Evolutionary conservation across 257 asterid species (phyloP).

Genomic region (Prunella vulgaris): DNA sequence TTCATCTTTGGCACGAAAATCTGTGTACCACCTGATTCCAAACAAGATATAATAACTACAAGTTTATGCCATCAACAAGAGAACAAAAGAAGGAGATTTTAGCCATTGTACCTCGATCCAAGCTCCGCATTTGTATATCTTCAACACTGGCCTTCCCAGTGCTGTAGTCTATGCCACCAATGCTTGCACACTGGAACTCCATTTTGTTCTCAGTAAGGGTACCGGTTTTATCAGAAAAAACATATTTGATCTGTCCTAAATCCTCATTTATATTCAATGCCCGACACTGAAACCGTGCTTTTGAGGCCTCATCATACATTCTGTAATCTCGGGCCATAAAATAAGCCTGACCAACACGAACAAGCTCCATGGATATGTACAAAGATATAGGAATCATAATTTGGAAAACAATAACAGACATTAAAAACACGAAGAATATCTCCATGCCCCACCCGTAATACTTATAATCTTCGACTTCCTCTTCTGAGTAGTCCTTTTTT

Average conservation of each 20-base stretch:
- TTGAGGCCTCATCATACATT: conserved; percentile 69
- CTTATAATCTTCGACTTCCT: conserved; percentile 45
- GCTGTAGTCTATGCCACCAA: conserved; percentile 64
- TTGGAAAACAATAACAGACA: conserved; percentile 94
- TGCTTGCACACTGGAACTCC: conserved; percentile 95
- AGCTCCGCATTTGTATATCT: conserved; percentile 39
- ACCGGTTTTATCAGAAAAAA: conserved; percentile 96
- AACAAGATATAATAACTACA: conserved; percentile 23
- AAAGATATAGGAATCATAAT: conserved; percentile 95
- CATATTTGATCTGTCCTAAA: conserved; percentile 91
- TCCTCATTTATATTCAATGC: conserved; percentile 97
- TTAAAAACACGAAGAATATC: conserved; percentile 80
- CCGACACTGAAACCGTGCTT: conserved; percentile 90
- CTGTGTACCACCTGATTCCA: conserved; percentile 46
- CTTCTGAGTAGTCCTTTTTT: conserved; percentile 58
- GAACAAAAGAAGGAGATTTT: neutral
- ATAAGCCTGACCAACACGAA: conserved; percentile 97
- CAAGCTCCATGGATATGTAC: conserved; percentile 98
- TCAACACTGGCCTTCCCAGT: conserved; percentile 32
- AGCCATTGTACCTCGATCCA: conserved; percentile 50
- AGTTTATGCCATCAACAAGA: conserved; percentile 1
- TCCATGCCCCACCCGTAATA: conserved; percentile 91
- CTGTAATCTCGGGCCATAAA: conserved; percentile 73
- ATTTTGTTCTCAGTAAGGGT: conserved; percentile 97
- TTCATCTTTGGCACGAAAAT: conserved; percentile 75